Percentiles rank a stretch among this genome's conserved stretches.
Evolutionary conservation across 2,329 filamentous ascomycete species (phyloP).

Genomic region (Aureobasidium sp.): DNA sequence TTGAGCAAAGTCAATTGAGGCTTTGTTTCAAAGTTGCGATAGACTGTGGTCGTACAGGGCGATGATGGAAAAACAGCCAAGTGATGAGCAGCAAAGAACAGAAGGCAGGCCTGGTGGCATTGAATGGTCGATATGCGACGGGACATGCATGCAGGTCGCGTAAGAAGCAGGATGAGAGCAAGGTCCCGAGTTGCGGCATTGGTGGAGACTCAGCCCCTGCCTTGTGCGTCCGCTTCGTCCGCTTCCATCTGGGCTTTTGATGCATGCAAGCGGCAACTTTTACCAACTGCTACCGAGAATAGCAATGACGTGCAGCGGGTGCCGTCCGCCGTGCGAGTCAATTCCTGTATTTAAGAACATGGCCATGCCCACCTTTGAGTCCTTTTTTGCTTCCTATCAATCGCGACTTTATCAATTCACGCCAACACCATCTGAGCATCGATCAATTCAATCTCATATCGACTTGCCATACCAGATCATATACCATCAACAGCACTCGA

Average conservation of each 20-base stretch:
- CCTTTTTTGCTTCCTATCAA: not conserved
- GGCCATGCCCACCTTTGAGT: not conserved
- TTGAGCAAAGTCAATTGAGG: constrained; percentile 1
- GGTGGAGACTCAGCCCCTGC: constrained; percentile 3
- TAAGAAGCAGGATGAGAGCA: not conserved
- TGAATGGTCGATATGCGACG: not conserved
- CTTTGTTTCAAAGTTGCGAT: not conserved
- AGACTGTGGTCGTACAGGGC: not conserved
- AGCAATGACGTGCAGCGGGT: constrained; percentile 10
- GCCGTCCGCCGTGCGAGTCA: not conserved
- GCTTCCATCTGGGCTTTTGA: not conserved
- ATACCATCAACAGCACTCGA: not conserved
- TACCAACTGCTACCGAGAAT: constrained; percentile 9
- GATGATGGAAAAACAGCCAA: not conserved
- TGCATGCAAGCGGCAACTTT: constrained; percentile 1
- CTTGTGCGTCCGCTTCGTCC: constrained; percentile 4
- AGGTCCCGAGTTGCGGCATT: constrained; percentile 1
- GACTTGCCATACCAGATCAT: not conserved
- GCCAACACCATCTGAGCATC: not conserved
- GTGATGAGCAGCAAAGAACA: not conserved
- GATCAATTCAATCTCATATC: not conserved
- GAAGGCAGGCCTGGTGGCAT: not conserved
- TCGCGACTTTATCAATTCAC: not conserved
- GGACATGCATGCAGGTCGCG: constrained; percentile 1
- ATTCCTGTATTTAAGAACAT: not conserved